These are phyloP conservation scores for Moricandia moricandioides DNA, from an alignment of 345 rosid genomes.

Conservation along the genomic window DNA sequence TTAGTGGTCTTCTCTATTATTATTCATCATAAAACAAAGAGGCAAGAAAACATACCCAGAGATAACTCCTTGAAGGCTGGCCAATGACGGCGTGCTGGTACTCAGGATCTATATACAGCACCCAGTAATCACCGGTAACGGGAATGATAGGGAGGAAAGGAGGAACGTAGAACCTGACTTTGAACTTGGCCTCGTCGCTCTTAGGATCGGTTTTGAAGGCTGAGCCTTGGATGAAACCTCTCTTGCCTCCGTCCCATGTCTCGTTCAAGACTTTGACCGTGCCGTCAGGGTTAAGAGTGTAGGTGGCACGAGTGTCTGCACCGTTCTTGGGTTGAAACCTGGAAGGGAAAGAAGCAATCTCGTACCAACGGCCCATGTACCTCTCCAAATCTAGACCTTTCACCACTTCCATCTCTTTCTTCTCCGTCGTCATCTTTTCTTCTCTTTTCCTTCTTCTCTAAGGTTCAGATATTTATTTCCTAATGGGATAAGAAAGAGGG, in stretches of 20 bases:
- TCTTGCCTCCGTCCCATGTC: constrained; percentile 73
- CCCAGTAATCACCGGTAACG: constrained; percentile 85
- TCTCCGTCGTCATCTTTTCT: constrained; percentile 41
- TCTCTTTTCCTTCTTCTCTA: neutral
- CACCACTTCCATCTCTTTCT: constrained; percentile 72
- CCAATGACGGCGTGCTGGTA: constrained; percentile 74
- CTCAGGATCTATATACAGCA: constrained; percentile 59
- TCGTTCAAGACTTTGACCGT: constrained; percentile 77
- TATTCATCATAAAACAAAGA: neutral
- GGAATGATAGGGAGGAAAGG: constrained; percentile 85
- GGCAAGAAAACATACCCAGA: constrained; percentile 52
- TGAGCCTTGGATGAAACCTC: constrained; percentile 58
- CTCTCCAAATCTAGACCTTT: constrained; percentile 57
- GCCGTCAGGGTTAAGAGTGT: constrained; percentile 68
- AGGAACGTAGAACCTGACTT: constrained; percentile 84
- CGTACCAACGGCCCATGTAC: constrained; percentile 96
- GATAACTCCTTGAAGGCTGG: constrained; percentile 64
- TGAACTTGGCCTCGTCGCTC: constrained; percentile 86
- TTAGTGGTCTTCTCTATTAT: neutral
- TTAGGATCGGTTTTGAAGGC: constrained; percentile 75
- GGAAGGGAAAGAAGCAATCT: constrained; percentile 85
- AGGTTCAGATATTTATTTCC: constrained; percentile 21
- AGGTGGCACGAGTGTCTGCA: constrained; percentile 75
- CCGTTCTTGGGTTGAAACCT: constrained; percentile 76
- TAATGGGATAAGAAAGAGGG: constrained; percentile 3